A percentile compares a stretch with the other conserved stretches of the same genome.
phyloP scores from a whole-genome alignment of 2,329 filamentous ascomycete species.

The Aschersonia sp. region DNA sequence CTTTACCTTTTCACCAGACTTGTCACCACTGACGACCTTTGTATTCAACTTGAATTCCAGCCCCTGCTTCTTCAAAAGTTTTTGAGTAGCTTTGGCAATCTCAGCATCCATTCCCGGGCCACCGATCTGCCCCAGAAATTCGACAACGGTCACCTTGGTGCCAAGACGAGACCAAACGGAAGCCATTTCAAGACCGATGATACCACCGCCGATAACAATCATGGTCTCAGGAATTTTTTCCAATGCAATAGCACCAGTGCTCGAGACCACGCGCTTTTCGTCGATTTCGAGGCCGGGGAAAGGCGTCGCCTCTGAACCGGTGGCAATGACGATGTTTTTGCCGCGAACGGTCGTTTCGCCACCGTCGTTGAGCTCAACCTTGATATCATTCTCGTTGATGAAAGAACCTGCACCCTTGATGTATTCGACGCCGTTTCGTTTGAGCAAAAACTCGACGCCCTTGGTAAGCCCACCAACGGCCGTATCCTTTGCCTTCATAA shows the following conservation, averaged over 20 bases:
- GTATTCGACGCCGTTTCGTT: conserved; percentile 99
- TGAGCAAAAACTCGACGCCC: conserved; percentile 94
- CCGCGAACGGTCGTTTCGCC: conserved; percentile 75
- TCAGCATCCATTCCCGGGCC: conserved; percentile 95
- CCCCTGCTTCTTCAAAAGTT: conserved; percentile 89
- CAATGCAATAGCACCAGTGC: conserved; percentile 83
- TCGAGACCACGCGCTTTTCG: conserved; percentile 94
- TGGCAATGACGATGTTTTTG: conserved; percentile 98
- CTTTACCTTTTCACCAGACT: conserved; percentile 60
- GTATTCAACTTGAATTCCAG: conserved; percentile 97
- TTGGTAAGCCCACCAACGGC: conserved; percentile 84
- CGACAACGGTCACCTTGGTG: conserved; percentile 88
- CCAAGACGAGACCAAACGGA: conserved; percentile 96
- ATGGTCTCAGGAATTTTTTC: conserved; percentile 89
- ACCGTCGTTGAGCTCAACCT: conserved; percentile 79
- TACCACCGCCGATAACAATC: conserved; percentile 94
- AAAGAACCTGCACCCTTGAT: conserved; percentile 87
- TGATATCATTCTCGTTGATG: conserved; percentile 77
- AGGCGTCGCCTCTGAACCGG: conserved; percentile 85
- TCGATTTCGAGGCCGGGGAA: conserved; percentile 94
- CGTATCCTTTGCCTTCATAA: conserved; percentile 98
- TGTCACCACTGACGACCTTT: conserved; percentile 81
- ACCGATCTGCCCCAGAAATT: conserved; percentile 92
- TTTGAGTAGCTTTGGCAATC: conserved; percentile 81
- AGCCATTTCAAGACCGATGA: conserved; percentile 96